These are phyloP conservation scores for Boletus rubroflammeus DNA, from an alignment of 768 basidiomycete genomes.

Conservation along the genomic window DNA sequence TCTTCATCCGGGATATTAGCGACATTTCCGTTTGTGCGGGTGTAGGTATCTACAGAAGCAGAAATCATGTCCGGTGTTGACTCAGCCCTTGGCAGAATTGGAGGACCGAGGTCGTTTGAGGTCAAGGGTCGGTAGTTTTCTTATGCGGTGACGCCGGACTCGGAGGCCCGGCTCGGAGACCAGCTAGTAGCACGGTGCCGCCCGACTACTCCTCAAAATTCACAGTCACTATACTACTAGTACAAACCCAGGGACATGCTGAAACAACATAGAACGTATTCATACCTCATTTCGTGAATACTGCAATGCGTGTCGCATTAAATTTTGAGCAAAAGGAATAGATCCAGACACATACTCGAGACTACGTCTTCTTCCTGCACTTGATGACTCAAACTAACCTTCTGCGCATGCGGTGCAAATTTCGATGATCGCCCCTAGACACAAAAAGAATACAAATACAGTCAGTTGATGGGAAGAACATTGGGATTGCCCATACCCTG, in stretches of 20 bases:
- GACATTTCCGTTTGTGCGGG: not conserved
- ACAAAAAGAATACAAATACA: not conserved
- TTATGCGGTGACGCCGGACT: not conserved
- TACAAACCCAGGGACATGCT: not conserved
- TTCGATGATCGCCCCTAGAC: constrained; percentile 87
- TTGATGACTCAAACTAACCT: constrained; percentile 80
- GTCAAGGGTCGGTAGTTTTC: not conserved
- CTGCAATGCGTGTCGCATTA: constrained; percentile 9
- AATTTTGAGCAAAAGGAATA: not conserved
- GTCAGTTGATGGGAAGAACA: not conserved
- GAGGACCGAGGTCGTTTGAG: not conserved
- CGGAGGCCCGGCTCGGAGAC: not conserved
- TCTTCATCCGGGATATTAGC: not conserved
- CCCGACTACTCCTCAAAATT: not conserved
- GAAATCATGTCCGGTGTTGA: not conserved
- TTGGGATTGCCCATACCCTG: constrained; percentile 23
- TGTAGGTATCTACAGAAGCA: not conserved
- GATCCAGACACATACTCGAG: constrained; percentile 57
- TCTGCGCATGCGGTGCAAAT: constrained; percentile 91
- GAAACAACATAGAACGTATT: not conserved
- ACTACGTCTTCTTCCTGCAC: constrained; percentile 89
- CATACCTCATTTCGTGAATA: constrained; percentile 31
- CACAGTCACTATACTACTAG: not conserved
- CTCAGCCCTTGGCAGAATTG: not conserved
- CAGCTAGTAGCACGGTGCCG: not conserved